Base-by-base conservation (phyloP, 352 stramenopile species). In the Phytophthora pseudosyringae region DNA sequence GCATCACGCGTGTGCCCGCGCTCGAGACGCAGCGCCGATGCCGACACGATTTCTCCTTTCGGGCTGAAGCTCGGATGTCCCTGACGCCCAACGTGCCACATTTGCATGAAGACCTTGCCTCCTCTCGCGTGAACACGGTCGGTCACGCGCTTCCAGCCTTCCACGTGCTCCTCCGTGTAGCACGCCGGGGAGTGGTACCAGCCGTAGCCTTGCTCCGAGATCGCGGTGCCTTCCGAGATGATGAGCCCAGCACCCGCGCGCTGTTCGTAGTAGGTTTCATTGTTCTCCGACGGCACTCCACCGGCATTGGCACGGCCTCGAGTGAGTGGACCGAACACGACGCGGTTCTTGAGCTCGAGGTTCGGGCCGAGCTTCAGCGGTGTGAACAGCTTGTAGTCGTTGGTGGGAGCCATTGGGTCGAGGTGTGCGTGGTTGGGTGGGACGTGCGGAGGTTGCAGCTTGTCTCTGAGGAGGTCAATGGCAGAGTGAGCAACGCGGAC, bases 11-110 rank as follows among this genome's bases (percentile, higher is more conserved):
- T 77, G 48, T 73, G 68, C 15, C 61, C 75, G 36, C 41, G 9
- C 18, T 60, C 71, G 10, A 71, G 47, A 16, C 45, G 68, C 46
- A 81, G 57, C 3, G 79, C 59, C 15, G 80, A 80, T 1, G 80
- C 76, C 1, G 84, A 70, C n/a, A 86, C 78, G 36, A 89, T 60
- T 15, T 80, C 73, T 12, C 79, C 64, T 55, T 79, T 73, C 5
- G 48, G 9, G 43, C 67, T 71, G 43, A 69, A 88, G 54, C 60
- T 77, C 48, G 54, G 72, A 54, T 68, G 72, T 38, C 51, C 31
- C 10, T 68, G 60, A 18, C 60, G 60, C 5, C 60, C 60, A 51
- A 68, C 58, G 44, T 68, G 60, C 60, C 60, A 68, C 60, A 68
- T 52, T 26, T 68, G 60, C 38, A 68, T 11, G 32, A 68, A 68